Percentiles rank a stretch among this genome's conserved stretches.
Conservation (phyloP, 2,329 filamentous ascomycete species). For the Exophiala oligosperma region DNA sequence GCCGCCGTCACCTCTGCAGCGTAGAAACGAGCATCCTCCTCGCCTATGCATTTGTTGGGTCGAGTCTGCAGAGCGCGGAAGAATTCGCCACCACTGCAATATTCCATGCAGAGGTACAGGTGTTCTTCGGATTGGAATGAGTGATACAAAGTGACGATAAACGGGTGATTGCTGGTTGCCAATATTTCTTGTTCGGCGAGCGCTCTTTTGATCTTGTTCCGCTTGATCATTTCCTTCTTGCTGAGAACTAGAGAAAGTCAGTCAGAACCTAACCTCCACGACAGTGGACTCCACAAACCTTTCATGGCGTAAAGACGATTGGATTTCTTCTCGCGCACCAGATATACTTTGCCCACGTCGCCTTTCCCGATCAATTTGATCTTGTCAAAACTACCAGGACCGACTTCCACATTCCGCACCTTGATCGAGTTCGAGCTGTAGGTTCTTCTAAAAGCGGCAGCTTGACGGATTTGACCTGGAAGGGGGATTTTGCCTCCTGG, state of each 20-base stretch:
- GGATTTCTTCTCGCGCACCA: constrained; percentile 98
- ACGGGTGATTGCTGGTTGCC: constrained; percentile 97
- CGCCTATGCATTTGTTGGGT: constrained; percentile 94
- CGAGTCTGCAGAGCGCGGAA: constrained; percentile 95
- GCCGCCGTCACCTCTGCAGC: constrained; percentile 96
- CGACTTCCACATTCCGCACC: constrained; percentile 93
- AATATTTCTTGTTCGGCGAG: constrained; percentile 97
- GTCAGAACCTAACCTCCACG: constrained; percentile 21
- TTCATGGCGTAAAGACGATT: constrained; percentile 97
- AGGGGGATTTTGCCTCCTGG: constrained; percentile 63
- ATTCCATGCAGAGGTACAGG: constrained; percentile 99
- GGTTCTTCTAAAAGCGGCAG: constrained; percentile 82
- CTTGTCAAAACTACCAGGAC: constrained; percentile 95
- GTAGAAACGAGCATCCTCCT: constrained; percentile 96
- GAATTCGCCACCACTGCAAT: constrained; percentile 98
- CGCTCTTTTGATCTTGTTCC: constrained; percentile 99
- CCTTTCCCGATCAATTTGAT: constrained; percentile 99
- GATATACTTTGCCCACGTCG: constrained; percentile 96
- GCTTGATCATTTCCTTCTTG: constrained; percentile 99
- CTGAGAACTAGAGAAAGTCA: constrained; percentile 72
- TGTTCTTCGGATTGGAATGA: constrained; percentile 99
- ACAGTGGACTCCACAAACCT: constrained; percentile 56
- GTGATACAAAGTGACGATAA: constrained; percentile 97
- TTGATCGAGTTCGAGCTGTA: constrained; percentile 99
- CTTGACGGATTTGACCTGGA: constrained; percentile 63